Percentiles rank a stretch among this genome's conserved stretches.
phyloP scores from a whole-genome alignment of 176 grass and related monocot genomes.

The Rhynchospora breviuscula region DNA sequence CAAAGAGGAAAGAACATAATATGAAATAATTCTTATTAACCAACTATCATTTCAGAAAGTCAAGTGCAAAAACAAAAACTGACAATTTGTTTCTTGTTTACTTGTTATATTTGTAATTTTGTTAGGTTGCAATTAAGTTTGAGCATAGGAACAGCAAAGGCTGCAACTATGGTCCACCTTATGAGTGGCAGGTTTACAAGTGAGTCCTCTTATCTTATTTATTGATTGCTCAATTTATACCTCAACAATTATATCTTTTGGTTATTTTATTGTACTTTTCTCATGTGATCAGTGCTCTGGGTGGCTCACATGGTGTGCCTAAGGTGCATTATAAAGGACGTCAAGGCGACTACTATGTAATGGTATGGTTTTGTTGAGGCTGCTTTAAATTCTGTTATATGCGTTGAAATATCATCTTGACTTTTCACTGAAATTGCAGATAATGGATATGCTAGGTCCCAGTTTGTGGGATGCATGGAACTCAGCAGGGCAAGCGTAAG shows the following conservation, averaged over 20 bases:
- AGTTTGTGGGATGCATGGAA: constrained; percentile 92
- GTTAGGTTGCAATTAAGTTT: constrained; percentile 87
- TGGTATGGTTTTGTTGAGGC: constrained; percentile 41
- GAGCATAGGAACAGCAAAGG: constrained; percentile 86
- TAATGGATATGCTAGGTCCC: constrained; percentile 93
- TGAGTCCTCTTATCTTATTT: constrained; percentile 21
- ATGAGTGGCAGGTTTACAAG: constrained; percentile 90
- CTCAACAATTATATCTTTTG: background rate
- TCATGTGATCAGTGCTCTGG: constrained; percentile 47
- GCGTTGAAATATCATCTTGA: background rate
- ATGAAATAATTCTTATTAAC: background rate
- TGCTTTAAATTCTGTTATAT: background rate
- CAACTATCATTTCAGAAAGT: background rate
- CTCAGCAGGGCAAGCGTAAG: constrained; percentile 71
- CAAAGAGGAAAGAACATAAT: background rate
- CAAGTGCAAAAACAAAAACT: background rate
- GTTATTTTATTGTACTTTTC: constrained; percentile 8
- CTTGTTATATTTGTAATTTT: background rate
- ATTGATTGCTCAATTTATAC: background rate
- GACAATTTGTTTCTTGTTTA: background rate
- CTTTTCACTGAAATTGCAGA: constrained; percentile 30
- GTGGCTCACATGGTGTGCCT: constrained; percentile 72
- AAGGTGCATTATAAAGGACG: constrained; percentile 92
- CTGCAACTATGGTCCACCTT: constrained; percentile 73
- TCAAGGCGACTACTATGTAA: constrained; percentile 83